Base-by-base conservation (phyloP, 345 rosid species). In the Sisymbrium altissimum region DNA sequence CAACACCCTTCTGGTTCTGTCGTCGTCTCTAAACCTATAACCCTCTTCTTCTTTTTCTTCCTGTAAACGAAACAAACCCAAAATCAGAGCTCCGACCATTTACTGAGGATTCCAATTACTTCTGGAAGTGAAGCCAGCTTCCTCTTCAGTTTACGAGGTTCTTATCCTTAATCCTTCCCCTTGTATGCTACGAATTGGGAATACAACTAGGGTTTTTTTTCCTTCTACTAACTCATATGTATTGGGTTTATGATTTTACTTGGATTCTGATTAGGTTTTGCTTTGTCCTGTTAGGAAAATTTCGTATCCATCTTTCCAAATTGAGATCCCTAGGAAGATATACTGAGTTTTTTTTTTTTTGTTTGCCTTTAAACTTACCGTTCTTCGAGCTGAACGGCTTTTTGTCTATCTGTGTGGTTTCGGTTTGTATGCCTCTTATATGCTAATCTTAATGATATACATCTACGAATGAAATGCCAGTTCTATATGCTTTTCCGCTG, bases 21-120 rank as follows among this genome's bases (percentile, higher is more conserved):
- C 25, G 25, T 25, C 75, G 57, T 64, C 72, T 71, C 57, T 41
- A 77, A 77, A 68, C 81, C 81, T 65, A 66, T 60, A 55, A 62
- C 35, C 44, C 53, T 48, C 58, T 46, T 7, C n/a, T 18, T 46
- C 52, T 9, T 15, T 7, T 18, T 46, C 52, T 9, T 15, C 29
- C 46, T 3, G 29, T 14, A 45, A 36, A 64, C 54, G 23, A 13
- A 56, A 15, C 36, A 57, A 35, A 36, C 33, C n/a, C 41, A 66
- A 48, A 54, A 23, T 43, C 62, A 27, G 50, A 77, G 76, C 76
- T 77, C 59, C 75, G 60, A 45, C 21, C n/a, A 5, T 70, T 49
- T 19, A 38, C 60, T 55, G 45, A 27, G 29, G 29, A 27, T 56
- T 77, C 9, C 23, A 29, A 15, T 10, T 19, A 65, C 6, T 39